phyloP scores from a whole-genome alignment of 192 early-diverging fungal genomes.

The Umbelopsis sp. region DNA sequence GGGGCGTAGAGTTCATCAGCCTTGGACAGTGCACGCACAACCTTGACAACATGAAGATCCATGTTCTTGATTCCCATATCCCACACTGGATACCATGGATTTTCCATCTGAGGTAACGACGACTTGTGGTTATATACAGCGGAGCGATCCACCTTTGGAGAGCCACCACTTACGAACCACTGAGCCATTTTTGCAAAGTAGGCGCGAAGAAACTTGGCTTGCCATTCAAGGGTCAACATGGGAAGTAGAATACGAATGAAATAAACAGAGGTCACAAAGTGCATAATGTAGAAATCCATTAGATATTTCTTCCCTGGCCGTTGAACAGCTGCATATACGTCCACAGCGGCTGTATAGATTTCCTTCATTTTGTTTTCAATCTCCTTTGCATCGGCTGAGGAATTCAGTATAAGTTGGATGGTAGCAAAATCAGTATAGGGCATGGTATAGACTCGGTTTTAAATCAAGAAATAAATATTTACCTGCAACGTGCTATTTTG shows the following conservation, averaged over 20 bases:
- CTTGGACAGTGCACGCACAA: neutral
- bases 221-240: neutral
- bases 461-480: neutral
- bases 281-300: neutral
- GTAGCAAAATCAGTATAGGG: too few relatives aligned
- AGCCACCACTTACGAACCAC: neutral
- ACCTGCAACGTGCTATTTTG: conserved; percentile 8
- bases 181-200: neutral
- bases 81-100: neutral
- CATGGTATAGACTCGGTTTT: too few relatives aligned
- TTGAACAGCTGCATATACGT: neutral
- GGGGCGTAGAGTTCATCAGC: neutral
- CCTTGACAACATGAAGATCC: conserved; percentile 4
- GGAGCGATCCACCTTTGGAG: neutral
- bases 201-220: neutral
- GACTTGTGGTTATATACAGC: neutral
- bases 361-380: neutral
- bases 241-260: neutral
- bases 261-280: neutral
- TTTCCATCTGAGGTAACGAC: neutral
- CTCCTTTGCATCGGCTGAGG: neutral
- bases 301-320: neutral
- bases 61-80: neutral
- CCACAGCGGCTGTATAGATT: neutral
- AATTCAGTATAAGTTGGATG: too few relatives aligned